Evolutionary conservation across 139 green algal genomes (phyloP).

Genomic region (Penium margaritaceum): DNA sequence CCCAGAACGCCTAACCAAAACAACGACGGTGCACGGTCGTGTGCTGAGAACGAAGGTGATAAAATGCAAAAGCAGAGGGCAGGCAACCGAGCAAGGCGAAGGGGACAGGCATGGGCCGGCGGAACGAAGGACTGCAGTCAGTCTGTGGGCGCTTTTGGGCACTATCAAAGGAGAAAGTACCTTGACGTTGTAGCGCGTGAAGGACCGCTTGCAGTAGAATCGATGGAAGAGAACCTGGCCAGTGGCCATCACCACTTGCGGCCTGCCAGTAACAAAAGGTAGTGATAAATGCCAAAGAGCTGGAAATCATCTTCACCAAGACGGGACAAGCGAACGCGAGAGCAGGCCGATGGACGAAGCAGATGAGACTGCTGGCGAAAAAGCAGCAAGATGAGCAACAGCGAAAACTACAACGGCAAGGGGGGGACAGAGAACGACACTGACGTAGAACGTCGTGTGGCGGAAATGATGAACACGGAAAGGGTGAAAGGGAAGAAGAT

Average conservation of each 20-base stretch:
- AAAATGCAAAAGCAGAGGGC: no score
- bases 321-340: not conserved
- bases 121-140: not conserved
- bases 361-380: not conserved
- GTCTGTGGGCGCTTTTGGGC: not conserved
- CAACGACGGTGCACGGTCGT: no score
- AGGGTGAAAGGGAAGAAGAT: not conserved
- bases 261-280: conserved; percentile 33
- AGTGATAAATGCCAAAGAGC: not conserved
- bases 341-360: not conserved
- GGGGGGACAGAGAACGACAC: not conserved
- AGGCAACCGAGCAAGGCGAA: no score
- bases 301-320: not conserved
- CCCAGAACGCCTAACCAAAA: no score
- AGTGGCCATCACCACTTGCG: conserved; percentile 75
- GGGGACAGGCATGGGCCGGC: not conserved
- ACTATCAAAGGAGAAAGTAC: conserved; percentile 51
- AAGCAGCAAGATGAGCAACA: no score
- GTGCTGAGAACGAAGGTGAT: no score
- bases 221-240: conserved; percentile 84
- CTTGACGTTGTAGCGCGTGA: conserved; percentile 74
- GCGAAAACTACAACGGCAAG: not conserved
- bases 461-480: not conserved
- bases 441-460: not conserved
- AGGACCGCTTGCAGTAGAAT: conserved; percentile 86